Evolutionary conservation across 2,329 filamentous ascomycete genomes (phyloP), one percentile per base, ranked within the genome.

Genomic region (Xylaria sp.): DNA sequence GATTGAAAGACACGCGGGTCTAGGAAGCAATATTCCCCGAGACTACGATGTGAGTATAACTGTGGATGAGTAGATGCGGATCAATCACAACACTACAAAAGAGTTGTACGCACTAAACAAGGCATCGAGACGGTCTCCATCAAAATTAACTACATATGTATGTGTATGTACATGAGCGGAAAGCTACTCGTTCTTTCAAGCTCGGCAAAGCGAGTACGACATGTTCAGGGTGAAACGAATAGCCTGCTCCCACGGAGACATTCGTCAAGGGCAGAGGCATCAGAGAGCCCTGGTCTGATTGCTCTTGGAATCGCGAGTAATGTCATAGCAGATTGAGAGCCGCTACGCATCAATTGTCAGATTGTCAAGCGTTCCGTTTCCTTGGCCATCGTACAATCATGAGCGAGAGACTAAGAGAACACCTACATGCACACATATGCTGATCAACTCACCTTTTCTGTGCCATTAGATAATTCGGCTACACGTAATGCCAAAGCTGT

Each of bases 191-290:
- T n/a, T 15, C 17, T 44, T 6, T 11, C 15, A 54, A 37, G 19
- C 29, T 10, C 23, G 15, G 19, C 13, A 8, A 23, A 55, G 38
- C 19, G 4, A 23, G 55, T 38, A 65, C 17, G 29, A 48, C 62
- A 81, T 87, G 85, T 88, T 70, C 80, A 81, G 84, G 81, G 84
- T 82, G 81, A 86, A 87, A 88, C 85, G 85, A 87, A 83, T 81
- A 77, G 79, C 83, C 54, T 82, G 76, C 74, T 77, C 80, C 80
- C 81, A 86, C 60, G 35, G 58, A 60, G 25, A 49, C 17, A 7
- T 40, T 31, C 51, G 29, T 57, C 40, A 65, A 67, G 63, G 72
- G 72, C 74, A 75, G 68, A 60, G 81, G 82, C 80, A 78, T 87
- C 86, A 88, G 86, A 88, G 84, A 84, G 81, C 83, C 83, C 85